A percentile compares a stretch with the other conserved stretches of the same genome.
These are phyloP conservation scores for Lentinula lateritia DNA, from an alignment of 768 basidiomycete genomes.

Conservation along the genomic window DNA sequence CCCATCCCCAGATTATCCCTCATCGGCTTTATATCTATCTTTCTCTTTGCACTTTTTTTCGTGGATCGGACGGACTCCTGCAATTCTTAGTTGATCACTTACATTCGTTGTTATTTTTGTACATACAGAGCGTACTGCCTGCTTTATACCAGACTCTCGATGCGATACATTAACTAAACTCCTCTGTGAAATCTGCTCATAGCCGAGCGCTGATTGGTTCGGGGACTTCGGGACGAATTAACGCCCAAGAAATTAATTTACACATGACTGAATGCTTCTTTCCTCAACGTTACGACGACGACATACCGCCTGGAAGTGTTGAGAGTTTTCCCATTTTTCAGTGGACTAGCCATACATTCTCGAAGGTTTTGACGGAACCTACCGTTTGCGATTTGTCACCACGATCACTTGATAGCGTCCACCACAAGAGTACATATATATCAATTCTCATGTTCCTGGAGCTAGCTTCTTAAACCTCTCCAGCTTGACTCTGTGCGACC, in stretches of 20 bases:
- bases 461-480: neutral
- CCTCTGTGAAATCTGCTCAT: neutral
- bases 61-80: neutral
- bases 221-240: neutral
- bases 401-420: neutral
- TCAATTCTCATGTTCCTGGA: slow-evolving; percentile 18
- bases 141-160: neutral
- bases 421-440: neutral
- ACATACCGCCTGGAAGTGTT: neutral
- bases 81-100: neutral
- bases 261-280: neutral
- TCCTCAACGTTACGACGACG: neutral
- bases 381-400: slow-evolving; percentile 1
- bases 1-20: too few relatives aligned
- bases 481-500: slow-evolving; percentile 11
- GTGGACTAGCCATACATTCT: neutral
- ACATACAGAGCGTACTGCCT: neutral
- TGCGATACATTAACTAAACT: neutral
- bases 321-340: neutral
- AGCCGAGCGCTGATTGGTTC: neutral
- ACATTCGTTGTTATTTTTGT: neutral
- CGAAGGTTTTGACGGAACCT: neutral
- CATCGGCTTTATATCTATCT: neutral
- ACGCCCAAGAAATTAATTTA: neutral
- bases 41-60: neutral